Percentiles rank a stretch among this genome's conserved stretches.
Conservation (phyloP, 805 yeast species). For the Candida jianshihensis region DNA sequence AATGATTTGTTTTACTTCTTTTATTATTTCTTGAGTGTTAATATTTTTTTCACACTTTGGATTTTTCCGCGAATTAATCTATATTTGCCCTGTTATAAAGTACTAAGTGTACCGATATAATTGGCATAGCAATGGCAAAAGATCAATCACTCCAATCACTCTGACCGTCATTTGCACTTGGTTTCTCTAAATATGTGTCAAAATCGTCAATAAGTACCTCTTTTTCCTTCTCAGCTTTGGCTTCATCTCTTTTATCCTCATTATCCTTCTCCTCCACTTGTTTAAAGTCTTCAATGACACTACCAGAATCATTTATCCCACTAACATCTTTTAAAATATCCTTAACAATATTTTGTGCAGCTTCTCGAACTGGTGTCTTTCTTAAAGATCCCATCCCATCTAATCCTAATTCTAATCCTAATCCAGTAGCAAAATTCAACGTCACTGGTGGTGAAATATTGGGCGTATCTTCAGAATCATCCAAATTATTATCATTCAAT, state of each 20-base stretch:
- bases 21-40: too few species aligned
- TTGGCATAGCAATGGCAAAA: too few species aligned
- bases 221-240: background rate
- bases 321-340: slow-evolving; percentile 20
- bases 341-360: slow-evolving; percentile 19
- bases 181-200: slow-evolving; percentile 18
- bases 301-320: slow-evolving; percentile 18
- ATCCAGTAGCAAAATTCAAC: slow-evolving; percentile 15
- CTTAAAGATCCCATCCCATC: too few species aligned
- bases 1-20: too few species aligned
- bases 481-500: too few species aligned
- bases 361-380: slow-evolving; percentile 17
- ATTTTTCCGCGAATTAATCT: slow-evolving; percentile 27
- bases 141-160: slow-evolving; percentile 19
- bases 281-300: background rate
- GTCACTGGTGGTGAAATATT: slow-evolving; percentile 21
- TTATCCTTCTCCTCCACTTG: background rate
- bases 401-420: too few species aligned
- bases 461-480: slow-evolving; percentile 20
- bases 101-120: too few species aligned
- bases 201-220: slow-evolving; percentile 12
- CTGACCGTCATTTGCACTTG: slow-evolving; percentile 1
- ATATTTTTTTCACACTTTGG: too few species aligned
- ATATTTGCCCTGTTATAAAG: too few species aligned
- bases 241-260: too few species aligned